Evolutionary conservation across 2,329 filamentous ascomycete species (phyloP).

Genomic region (Cordyceps cateniannulata): DNA sequence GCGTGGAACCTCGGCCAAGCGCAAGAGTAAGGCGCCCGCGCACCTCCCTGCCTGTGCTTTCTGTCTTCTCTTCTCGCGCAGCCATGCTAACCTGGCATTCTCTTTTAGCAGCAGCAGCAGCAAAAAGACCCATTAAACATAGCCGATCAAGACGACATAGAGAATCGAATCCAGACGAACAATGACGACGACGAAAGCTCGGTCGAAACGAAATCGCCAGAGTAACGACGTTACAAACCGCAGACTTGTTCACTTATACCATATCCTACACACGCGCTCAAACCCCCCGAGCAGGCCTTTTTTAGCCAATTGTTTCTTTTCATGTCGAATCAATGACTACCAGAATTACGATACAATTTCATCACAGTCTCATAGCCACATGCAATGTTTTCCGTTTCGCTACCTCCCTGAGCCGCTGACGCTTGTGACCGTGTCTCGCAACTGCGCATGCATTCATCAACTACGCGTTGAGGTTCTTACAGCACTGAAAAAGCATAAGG

Average conservation of each 20-base stretch:
- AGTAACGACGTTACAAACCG: not conserved
- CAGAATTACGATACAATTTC: not conserved
- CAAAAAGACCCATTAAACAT: constrained; percentile 1
- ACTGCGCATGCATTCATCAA: not conserved
- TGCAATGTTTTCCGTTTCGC: not conserved
- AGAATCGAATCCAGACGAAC: not conserved
- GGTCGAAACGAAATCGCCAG: not conserved
- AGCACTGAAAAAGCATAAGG: not conserved
- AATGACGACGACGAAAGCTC: not conserved
- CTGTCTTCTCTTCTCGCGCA: not conserved
- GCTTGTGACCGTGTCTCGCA: not conserved
- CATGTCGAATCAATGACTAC: constrained; percentile 1
- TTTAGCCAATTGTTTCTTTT: not conserved
- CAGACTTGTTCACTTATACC: not conserved
- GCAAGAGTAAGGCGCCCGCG: constrained; percentile 17
- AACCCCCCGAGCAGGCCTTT: not conserved
- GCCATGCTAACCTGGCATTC: not conserved
- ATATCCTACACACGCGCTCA: not conserved
- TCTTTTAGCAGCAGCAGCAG: not conserved
- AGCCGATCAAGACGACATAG: not conserved
- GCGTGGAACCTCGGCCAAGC: constrained; percentile 53
- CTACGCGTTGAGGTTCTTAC: not conserved
- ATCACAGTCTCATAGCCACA: not conserved
- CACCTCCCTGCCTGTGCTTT: not conserved
- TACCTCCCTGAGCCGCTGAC: not conserved